Conservation (phyloP, 768 basidiomycete species). For the Boletus rex-veris region DNA sequence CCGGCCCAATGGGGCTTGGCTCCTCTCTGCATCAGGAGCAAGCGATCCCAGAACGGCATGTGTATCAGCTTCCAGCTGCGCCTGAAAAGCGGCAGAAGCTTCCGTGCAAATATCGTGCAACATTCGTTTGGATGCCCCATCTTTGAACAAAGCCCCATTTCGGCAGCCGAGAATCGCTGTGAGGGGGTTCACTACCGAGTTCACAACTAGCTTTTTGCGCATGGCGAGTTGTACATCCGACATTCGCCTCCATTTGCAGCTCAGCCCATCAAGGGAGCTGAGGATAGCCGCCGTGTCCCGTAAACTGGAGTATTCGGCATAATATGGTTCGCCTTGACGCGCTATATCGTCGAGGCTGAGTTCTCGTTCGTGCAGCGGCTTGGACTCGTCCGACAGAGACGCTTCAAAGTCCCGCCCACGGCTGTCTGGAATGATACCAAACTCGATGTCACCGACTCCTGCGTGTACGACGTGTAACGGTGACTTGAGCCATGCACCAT, state of each 20-base stretch:
- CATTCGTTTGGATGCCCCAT: conserved; percentile 42
- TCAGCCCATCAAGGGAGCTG: conserved; percentile 50
- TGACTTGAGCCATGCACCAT: conserved; percentile 64
- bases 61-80: conserved; percentile 44
- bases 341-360: conserved; percentile 55
- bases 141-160: conserved; percentile 69
- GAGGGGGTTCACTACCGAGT: conserved; percentile 80
- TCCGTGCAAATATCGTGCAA: conserved; percentile 63
- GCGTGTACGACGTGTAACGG: conserved; percentile 61
- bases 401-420: conserved; percentile 61
- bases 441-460: conserved; percentile 67
- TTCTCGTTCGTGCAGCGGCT: conserved; percentile 36
- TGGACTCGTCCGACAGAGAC: conserved; percentile 36
- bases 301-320: conserved; percentile 53
- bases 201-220: conserved; percentile 78
- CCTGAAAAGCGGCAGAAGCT: conserved; percentile 57
- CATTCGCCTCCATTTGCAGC: conserved; percentile 62
- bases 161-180: conserved; percentile 76
- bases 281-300: conserved; percentile 68
- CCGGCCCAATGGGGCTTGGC: conserved; percentile 32
- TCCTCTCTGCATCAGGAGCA: conserved; percentile 19
- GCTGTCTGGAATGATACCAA: conserved; percentile 75
- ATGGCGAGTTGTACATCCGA: conserved; percentile 63
- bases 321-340: conserved; percentile 31
- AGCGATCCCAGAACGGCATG: conserved; percentile 23